Evolutionary conservation across 2,329 filamentous ascomycete species (phyloP).

Genomic region (Scytalidium lignicola): DNA sequence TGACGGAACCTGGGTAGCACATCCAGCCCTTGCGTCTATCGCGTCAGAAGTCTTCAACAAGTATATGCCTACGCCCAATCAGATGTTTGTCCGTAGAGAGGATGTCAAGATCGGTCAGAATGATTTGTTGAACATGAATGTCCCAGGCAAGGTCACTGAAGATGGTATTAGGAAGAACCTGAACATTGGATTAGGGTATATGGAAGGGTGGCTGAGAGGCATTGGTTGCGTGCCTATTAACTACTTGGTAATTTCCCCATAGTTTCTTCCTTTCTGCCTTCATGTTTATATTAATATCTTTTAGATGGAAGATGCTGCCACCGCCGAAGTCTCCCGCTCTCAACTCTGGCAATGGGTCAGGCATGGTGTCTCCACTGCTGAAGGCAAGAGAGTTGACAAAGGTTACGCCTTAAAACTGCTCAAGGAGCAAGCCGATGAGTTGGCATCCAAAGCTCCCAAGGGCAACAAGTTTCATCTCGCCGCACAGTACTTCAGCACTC

Average conservation of each 20-base stretch:
- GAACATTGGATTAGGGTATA: constrained; percentile 93
- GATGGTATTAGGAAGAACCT: constrained; percentile 96
- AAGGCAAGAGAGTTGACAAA: constrained; percentile 92
- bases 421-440: constrained; percentile 74
- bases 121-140: constrained; percentile 96
- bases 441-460: constrained; percentile 69
- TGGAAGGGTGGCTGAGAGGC: constrained; percentile 96
- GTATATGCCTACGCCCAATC: constrained; percentile 98
- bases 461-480: constrained; percentile 91
- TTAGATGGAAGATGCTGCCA: constrained; percentile 91
- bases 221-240: constrained; percentile 97
- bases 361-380: constrained; percentile 67
- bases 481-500: constrained; percentile 84
- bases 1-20: constrained; percentile 95
- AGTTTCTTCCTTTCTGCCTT: neutral
- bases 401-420: constrained; percentile 81
- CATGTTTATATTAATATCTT: neutral
- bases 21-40: constrained; percentile 84
- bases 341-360: constrained; percentile 97
- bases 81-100: constrained; percentile 85
- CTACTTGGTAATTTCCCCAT: constrained; percentile 50
- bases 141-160: constrained; percentile 87
- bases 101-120: constrained; percentile 82
- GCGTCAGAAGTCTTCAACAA: constrained; percentile 94
- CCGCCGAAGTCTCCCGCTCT: constrained; percentile 87